Conservation (phyloP, 805 yeast species). For the Starmerella stellata region DNA sequence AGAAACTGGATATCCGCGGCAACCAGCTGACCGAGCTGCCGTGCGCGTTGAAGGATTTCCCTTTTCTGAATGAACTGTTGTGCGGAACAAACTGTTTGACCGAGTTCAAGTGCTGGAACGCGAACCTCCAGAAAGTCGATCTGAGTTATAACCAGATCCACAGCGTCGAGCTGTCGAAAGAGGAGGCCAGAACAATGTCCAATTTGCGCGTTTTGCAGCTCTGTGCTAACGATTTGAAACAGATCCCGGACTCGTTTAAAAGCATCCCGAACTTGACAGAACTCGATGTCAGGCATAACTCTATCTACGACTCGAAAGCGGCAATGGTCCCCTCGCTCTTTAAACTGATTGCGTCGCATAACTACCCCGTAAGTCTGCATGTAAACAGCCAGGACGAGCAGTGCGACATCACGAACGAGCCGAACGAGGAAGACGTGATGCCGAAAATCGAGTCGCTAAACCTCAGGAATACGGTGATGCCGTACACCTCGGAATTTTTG, state of each 20-base stretch:
- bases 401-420: not conserved
- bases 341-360: constrained; percentile 17
- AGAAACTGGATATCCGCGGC: constrained; percentile 57
- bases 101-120: constrained; percentile 39
- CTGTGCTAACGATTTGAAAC: constrained; percentile 56
- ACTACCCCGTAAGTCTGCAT: constrained; percentile 7
- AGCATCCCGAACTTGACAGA: constrained; percentile 43
- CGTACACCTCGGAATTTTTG: constrained; percentile 50
- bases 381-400: not conserved
- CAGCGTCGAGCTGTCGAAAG: constrained; percentile 4
- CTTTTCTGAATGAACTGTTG: constrained; percentile 7
- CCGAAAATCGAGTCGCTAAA: constrained; percentile 32
- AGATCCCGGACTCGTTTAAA: constrained; percentile 44
- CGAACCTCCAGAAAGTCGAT: constrained; percentile 39
- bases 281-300: constrained; percentile 55
- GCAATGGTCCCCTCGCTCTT: constrained; percentile 18
- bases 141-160: constrained; percentile 58
- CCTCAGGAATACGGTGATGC: constrained; percentile 63
- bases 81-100: constrained; percentile 22
- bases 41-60: constrained; percentile 11
- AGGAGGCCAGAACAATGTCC: constrained; percentile 40
- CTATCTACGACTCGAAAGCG: constrained; percentile 24
- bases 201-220: constrained; percentile 52
- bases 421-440: constrained; percentile 1
- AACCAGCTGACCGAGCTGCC: constrained; percentile 46